These are phyloP conservation scores for Cyclanthera cordifolia DNA, from an alignment of 306 rosid genomes.

Conservation along the genomic window DNA sequence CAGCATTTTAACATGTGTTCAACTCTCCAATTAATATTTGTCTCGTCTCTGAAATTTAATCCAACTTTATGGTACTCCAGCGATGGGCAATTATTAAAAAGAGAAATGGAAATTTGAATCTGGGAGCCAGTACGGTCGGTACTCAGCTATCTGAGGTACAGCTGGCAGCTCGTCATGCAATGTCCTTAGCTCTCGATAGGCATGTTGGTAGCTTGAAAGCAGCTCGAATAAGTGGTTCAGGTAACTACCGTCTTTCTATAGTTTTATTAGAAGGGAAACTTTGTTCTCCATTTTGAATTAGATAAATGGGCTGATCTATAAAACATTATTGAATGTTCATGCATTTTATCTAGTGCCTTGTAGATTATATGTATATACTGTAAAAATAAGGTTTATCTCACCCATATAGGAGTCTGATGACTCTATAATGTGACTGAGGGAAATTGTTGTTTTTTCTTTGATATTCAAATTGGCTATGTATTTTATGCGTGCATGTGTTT, in stretches of 20 bases:
- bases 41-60: slow-evolving; percentile 8
- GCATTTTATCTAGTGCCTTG: background rate
- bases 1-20: background rate
- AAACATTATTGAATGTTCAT: background rate
- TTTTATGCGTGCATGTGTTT: background rate
- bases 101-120: slow-evolving; percentile 30
- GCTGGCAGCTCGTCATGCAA: slow-evolving; percentile 69
- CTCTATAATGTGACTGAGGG: background rate
- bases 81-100: slow-evolving; percentile 71
- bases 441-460: background rate
- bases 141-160: slow-evolving; percentile 57
- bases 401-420: background rate
- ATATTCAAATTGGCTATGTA: background rate
- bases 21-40: background rate
- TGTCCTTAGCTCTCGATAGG: slow-evolving; percentile 60
- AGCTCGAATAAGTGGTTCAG: slow-evolving; percentile 34
- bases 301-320: background rate
- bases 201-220: slow-evolving; percentile 51
- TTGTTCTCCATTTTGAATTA: background rate
- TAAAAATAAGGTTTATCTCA: background rate
- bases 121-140: slow-evolving; percentile 29
- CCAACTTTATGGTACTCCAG: slow-evolving; percentile 35
- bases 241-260: slow-evolving; percentile 27
- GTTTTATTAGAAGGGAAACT: background rate
- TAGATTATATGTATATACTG: background rate